Percentiles rank a stretch among this genome's conserved stretches.
phyloP scores from a whole-genome alignment of 441 rosid species.

The Populus hybrid region DNA sequence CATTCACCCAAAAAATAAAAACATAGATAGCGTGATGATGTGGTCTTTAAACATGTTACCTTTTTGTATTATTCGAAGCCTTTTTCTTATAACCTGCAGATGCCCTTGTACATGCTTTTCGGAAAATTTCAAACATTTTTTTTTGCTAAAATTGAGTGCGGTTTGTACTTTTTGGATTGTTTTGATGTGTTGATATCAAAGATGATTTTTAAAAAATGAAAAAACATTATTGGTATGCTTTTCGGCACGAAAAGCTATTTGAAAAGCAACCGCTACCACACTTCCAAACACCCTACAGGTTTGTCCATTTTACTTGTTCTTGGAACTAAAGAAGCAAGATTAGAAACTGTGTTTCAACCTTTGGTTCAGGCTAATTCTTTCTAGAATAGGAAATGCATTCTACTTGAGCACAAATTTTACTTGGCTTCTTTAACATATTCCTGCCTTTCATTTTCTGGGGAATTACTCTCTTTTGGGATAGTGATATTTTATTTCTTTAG shows the following conservation, averaged over 20 bases:
- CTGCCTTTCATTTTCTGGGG: background rate
- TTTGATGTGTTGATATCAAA: too few relatives aligned
- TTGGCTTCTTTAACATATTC: background rate
- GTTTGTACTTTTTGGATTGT: too few relatives aligned
- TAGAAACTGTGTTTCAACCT: background rate
- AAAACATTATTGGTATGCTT: too few relatives aligned
- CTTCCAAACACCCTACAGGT: background rate
- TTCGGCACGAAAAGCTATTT: too few relatives aligned
- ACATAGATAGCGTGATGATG: background rate
- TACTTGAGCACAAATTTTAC: background rate
- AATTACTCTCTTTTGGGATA: too few relatives aligned
- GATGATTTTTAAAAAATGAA: too few relatives aligned
- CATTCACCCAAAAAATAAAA: background rate
- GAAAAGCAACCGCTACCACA: too few relatives aligned
- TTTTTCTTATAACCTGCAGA: background rate
- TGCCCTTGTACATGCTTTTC: too few relatives aligned
- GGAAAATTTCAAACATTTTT: too few relatives aligned
- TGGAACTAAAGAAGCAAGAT: background rate
- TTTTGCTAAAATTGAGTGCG: too few relatives aligned
- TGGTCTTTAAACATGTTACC: background rate
- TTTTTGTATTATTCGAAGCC: background rate
- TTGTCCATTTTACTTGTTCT: background rate
- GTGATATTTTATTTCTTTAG: too few relatives aligned
- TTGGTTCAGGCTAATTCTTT: background rate
- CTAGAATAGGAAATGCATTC: background rate